phyloP scores from a whole-genome alignment of 1,284 basidiomycete genomes.

The Apiotrichum siamense region DNA sequence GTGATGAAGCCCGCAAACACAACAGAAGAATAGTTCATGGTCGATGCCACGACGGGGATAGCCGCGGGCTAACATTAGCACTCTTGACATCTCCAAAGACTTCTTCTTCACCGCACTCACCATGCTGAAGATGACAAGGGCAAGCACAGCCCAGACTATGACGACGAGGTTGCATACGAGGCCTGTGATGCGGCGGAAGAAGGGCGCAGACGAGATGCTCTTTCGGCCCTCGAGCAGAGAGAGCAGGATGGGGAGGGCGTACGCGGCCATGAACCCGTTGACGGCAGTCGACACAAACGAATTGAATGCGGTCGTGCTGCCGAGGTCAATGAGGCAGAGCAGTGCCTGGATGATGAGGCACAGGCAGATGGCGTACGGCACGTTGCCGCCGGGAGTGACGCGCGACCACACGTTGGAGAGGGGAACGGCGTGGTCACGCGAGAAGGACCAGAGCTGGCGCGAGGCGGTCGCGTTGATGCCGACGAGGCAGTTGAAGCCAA shows the following conservation, averaged over 20 bases:
- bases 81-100: no score
- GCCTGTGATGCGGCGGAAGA: conserved; percentile 2
- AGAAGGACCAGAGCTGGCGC: conserved; percentile 15
- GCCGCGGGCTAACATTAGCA: conserved; percentile 46
- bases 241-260: conserved; percentile 13
- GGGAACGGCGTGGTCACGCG: conserved; percentile 19
- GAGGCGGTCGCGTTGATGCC: conserved; percentile 16
- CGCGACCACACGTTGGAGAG: conserved; percentile 13
- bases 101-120: no score
- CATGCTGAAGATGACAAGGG: conserved; percentile 14
- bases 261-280: conserved; percentile 12
- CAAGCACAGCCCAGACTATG: conserved; percentile 14
- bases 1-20: conserved; percentile 43
- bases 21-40: conserved; percentile 49
- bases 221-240: conserved; percentile 8
- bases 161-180: conserved; percentile 10
- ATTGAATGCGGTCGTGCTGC: conserved; percentile 18
- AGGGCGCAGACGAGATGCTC: conserved; percentile 5
- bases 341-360: conserved; percentile 14
- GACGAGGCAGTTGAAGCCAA: conserved; percentile 18
- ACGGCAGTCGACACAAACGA: conserved; percentile 18
- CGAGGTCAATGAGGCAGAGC: conserved; percentile 19
- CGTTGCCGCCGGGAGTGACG: conserved; percentile 12
- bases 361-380: conserved; percentile 11
- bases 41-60: conserved; percentile 40